These are phyloP conservation scores for Butyriboletus appendiculatus DNA, from an alignment of 1,284 basidiomycete species.

Conservation along the genomic window DNA sequence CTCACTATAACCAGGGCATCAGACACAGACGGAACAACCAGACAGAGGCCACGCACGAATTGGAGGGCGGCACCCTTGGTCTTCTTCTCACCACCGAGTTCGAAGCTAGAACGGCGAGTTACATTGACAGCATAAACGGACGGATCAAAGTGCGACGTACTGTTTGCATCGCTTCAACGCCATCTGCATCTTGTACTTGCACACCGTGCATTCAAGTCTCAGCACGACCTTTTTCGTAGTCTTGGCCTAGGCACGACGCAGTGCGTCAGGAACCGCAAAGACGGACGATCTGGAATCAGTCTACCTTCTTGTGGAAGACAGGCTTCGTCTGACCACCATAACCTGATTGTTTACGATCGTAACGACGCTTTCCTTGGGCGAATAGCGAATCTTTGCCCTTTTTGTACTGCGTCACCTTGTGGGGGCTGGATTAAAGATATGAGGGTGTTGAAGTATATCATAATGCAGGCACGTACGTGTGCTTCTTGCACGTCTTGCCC, in stretches of 20 bases:
- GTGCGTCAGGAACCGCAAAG: background rate
- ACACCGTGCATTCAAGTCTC: slow-evolving; percentile 95
- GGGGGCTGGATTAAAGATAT: slow-evolving; percentile 55
- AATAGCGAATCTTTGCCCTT: slow-evolving; percentile 96
- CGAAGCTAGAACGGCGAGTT: slow-evolving; percentile 67
- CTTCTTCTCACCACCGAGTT: slow-evolving; percentile 99
- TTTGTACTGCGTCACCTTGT: slow-evolving; percentile 99
- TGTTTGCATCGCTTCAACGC: slow-evolving; percentile 99
- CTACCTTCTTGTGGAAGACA: slow-evolving; percentile 98
- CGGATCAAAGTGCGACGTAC: slow-evolving; percentile 46
- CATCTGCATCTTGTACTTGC: slow-evolving; percentile 99
- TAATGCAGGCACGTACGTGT: slow-evolving; percentile 71
- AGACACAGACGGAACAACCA: slow-evolving; percentile 5
- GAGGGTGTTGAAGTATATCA: background rate
- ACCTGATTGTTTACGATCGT: slow-evolving; percentile 98
- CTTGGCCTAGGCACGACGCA: slow-evolving; percentile 62
- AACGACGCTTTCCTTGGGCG: slow-evolving; percentile 99
- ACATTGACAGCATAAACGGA: slow-evolving; percentile 1
- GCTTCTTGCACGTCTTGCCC: slow-evolving; percentile 98
- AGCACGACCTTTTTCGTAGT: slow-evolving; percentile 99
- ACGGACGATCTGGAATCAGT: background rate
- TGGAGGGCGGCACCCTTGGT: slow-evolving; percentile 94
- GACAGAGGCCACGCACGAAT: slow-evolving; percentile 64
- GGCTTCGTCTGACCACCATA: slow-evolving; percentile 99
- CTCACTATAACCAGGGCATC: slow-evolving; percentile 23